These are phyloP conservation scores for Pseudogymnoascus sp. DNA, from an alignment of 2,329 filamentous ascomycete species.

Conservation along the genomic window DNA sequence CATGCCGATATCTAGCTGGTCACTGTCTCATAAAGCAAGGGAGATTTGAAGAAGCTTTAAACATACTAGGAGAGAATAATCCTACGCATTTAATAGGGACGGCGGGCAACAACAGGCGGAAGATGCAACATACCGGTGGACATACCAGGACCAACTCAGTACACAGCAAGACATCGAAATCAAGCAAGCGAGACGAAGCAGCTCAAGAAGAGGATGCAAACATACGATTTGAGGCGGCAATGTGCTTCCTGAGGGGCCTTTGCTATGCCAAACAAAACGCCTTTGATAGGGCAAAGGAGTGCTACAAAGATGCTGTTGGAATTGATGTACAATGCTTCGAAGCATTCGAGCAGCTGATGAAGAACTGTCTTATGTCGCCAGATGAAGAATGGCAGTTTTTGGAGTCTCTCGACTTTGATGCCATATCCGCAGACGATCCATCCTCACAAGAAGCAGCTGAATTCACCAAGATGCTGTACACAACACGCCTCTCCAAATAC, in stretches of 20 bases:
- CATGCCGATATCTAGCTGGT: conserved; percentile 85
- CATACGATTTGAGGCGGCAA: conserved; percentile 84
- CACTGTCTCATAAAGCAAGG: conserved; percentile 92
- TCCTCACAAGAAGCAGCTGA: conserved; percentile 78
- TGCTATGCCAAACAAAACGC: conserved; percentile 97
- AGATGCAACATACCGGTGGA: conserved; percentile 58
- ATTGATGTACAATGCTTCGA: conserved; percentile 99
- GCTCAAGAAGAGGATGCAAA: conserved; percentile 59
- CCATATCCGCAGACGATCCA: conserved; percentile 59
- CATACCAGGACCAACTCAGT: conserved; percentile 40
- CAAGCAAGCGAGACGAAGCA: conserved; percentile 22
- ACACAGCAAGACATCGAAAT: conserved; percentile 33
- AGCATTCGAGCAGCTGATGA: conserved; percentile 95
- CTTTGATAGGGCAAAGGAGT: conserved; percentile 94
- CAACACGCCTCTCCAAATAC: conserved; percentile 90
- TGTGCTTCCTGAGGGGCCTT: conserved; percentile 90
- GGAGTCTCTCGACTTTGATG: conserved; percentile 76
- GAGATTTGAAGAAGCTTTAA: conserved; percentile 80
- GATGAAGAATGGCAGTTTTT: conserved; percentile 64
- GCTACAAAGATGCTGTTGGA: conserved; percentile 92
- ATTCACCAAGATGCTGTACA: conserved; percentile 94
- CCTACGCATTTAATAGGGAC: conserved; percentile 77
- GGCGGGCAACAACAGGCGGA: conserved; percentile 54
- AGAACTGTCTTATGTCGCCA: conserved; percentile 81
- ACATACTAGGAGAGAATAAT: conserved; percentile 82